These are phyloP conservation scores for Colletotrichum eleusines DNA, from an alignment of 2,329 filamentous ascomycete species.

Conservation along the genomic window DNA sequence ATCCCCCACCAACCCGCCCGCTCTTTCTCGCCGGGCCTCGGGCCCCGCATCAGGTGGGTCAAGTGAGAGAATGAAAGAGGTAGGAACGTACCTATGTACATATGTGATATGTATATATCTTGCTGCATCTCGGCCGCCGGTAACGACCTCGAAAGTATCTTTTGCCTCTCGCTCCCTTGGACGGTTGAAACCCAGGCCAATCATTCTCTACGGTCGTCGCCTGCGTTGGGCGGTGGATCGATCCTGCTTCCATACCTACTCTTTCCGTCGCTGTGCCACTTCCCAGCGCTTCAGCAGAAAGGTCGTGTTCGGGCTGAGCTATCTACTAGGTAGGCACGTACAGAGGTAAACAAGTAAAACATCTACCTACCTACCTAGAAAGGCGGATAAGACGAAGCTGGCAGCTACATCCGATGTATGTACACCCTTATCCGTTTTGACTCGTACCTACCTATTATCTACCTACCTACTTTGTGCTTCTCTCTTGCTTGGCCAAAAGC, in stretches of 20 bases:
- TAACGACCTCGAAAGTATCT: slow-evolving; percentile 18
- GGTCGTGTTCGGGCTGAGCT: neutral
- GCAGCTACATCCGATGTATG: neutral
- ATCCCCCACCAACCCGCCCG: slow-evolving; percentile 34
- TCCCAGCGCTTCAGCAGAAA: neutral
- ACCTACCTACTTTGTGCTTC: slow-evolving; percentile 6
- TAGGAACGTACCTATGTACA: too few species aligned
- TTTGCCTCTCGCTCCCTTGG: slow-evolving; percentile 8
- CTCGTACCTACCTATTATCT: neutral
- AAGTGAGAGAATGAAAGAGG: neutral
- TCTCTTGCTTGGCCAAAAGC: slow-evolving; percentile 27
- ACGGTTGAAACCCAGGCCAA: neutral
- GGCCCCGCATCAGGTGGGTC: slow-evolving; percentile 34
- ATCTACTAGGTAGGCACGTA: neutral
- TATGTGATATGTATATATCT: neutral
- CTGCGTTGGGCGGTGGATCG: slow-evolving; percentile 4
- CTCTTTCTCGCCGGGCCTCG: slow-evolving; percentile 32
- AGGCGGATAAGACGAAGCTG: slow-evolving; percentile 10
- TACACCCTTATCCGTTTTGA: slow-evolving; percentile 11
- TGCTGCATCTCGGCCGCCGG: slow-evolving; percentile 14
- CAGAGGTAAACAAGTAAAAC: too few species aligned
- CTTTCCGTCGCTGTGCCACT: slow-evolving; percentile 17
- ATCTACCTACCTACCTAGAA: too few species aligned
- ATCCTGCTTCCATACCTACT: slow-evolving; percentile 32
- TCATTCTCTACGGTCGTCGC: neutral